These are phyloP conservation scores for Cystofilobasidium ferigula DNA, from an alignment of 768 basidiomycete species.

Conservation along the genomic window DNA sequence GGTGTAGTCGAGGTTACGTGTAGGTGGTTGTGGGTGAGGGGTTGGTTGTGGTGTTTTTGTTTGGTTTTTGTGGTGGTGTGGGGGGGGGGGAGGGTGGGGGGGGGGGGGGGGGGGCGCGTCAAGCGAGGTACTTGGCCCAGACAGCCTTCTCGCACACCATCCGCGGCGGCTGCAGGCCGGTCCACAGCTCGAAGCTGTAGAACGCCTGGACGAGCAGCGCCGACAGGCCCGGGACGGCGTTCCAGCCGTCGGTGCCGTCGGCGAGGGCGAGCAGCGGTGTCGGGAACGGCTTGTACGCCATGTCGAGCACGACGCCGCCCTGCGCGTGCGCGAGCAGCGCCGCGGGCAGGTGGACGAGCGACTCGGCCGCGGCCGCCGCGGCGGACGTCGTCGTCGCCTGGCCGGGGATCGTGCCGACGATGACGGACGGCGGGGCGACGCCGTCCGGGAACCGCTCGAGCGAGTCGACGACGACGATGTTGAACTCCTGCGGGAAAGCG, in stretches of 20 bases:
- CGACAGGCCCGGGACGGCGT: constrained; percentile 62
- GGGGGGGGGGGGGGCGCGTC: no score
- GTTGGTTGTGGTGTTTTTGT: no score
- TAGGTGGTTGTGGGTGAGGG: no score
- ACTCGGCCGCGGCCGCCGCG: constrained; percentile 44
- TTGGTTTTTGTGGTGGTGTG: no score
- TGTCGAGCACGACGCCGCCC: constrained; percentile 75
- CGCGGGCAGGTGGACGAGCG: constrained; percentile 46
- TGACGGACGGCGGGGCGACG: constrained; percentile 50
- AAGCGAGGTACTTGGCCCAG: constrained; percentile 27
- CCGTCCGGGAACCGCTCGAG: constrained; percentile 52
- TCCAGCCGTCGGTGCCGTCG: constrained; percentile 47
- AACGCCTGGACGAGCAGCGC: constrained; percentile 82
- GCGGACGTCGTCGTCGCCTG: constrained; percentile 38
- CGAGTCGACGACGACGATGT: constrained; percentile 49
- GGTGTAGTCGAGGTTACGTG: no score
- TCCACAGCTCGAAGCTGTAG: constrained; percentile 74
- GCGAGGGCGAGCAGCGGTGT: constrained; percentile 72
- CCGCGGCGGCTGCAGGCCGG: constrained; percentile 43
- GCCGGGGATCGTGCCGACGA: constrained; percentile 80
- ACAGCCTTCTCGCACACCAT: constrained; percentile 31
- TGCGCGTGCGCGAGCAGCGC: constrained; percentile 47
- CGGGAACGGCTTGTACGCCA: constrained; percentile 82
- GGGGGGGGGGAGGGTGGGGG: no score
- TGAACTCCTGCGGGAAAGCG: constrained; percentile 55